Evolutionary conservation across 305 asterid genomes (phyloP).

Genomic region (Ilex paraguariensis): DNA sequence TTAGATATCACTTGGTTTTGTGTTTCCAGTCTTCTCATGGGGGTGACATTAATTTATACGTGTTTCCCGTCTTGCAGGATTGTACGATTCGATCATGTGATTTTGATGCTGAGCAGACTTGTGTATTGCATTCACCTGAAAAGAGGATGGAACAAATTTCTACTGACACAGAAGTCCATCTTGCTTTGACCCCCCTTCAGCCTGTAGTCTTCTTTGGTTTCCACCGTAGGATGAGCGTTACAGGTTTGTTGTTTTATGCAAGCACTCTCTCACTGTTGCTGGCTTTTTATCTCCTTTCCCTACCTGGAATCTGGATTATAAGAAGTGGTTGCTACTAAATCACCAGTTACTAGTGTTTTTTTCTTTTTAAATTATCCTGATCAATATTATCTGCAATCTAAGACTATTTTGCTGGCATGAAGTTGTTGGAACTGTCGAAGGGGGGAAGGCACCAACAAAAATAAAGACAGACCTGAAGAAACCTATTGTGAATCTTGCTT

Average conservation of each 20-base stretch:
- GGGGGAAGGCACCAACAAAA: slow-evolving; percentile 97
- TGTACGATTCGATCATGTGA: slow-evolving; percentile 97
- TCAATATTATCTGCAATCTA: too few relatives aligned
- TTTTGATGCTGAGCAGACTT: slow-evolving; percentile 95
- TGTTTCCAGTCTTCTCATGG: slow-evolving; percentile 10
- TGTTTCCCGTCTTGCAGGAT: slow-evolving; percentile 49
- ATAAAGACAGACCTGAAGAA: slow-evolving; percentile 99
- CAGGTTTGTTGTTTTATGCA: slow-evolving; percentile 48
- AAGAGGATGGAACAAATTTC: slow-evolving; percentile 93
- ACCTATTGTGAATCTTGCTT: slow-evolving; percentile 95
- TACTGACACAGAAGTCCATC: slow-evolving; percentile 94
- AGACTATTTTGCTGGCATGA: slow-evolving; percentile 25
- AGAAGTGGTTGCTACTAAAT: too few relatives aligned
- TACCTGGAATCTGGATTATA: too few relatives aligned
- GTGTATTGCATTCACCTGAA: slow-evolving; percentile 97
- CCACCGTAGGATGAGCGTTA: slow-evolving; percentile 97
- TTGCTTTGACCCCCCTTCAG: slow-evolving; percentile 96
- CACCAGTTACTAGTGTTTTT: too few relatives aligned
- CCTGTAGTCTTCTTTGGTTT: slow-evolving; percentile 98
- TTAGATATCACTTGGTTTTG: neutral
- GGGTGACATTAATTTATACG: slow-evolving; percentile 11
- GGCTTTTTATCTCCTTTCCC: too few relatives aligned
- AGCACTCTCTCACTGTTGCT: too few relatives aligned
- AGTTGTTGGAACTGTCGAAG: slow-evolving; percentile 99
- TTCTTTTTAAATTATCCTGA: too few relatives aligned